Evolutionary conservation across 768 basidiomycete species (phyloP).

Genomic region (Termitomyces sp.): DNA sequence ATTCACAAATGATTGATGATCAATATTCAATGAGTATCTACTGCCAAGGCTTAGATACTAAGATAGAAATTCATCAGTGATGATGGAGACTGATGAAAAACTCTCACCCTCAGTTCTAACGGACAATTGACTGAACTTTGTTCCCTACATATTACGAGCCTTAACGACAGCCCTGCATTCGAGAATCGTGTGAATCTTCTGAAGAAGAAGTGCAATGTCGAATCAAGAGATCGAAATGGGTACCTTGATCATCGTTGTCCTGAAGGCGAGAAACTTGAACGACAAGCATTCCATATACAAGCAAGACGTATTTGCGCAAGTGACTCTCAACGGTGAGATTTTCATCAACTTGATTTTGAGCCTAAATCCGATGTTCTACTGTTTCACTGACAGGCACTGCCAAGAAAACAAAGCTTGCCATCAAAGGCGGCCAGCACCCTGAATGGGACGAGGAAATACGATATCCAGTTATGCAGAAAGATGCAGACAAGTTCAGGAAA

Average conservation of each 20-base stretch:
- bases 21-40: too few relatives aligned
- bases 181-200: background rate
- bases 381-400: conserved; percentile 36
- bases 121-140: background rate
- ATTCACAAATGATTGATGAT: too few relatives aligned
- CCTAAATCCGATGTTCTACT: background rate
- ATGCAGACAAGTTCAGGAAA: conserved; percentile 46
- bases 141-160: background rate
- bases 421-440: conserved; percentile 90
- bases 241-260: conserved; percentile 77
- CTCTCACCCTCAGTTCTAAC: background rate
- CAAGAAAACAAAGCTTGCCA: conserved; percentile 66
- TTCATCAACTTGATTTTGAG: background rate
- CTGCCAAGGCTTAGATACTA: too few relatives aligned
- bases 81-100: too few relatives aligned
- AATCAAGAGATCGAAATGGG: conserved; percentile 52
- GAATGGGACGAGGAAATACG: conserved; percentile 90
- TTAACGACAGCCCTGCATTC: background rate
- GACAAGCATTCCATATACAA: conserved; percentile 87
- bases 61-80: too few relatives aligned
- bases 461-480: conserved; percentile 62
- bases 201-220: conserved; percentile 19
- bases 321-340: conserved; percentile 44
- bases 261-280: conserved; percentile 78
- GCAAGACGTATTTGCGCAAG: conserved; percentile 81